Evolutionary conservation across 495 filamentous ascomycete genomes (phyloP).

Genomic region (Penicillium soppii): DNA sequence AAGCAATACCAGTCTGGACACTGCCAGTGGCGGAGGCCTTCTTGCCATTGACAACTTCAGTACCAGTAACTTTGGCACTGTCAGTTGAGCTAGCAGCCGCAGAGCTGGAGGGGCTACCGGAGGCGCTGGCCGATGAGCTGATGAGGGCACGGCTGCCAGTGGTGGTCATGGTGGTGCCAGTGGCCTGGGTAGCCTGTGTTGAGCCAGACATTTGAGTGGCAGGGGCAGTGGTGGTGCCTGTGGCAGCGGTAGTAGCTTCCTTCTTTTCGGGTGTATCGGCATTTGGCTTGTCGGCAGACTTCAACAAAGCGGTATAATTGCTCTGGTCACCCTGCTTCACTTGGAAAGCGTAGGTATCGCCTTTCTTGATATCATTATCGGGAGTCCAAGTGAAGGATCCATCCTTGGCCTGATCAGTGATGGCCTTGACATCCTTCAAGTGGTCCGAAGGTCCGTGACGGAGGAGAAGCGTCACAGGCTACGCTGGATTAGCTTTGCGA

Average conservation of each 20-base stretch:
- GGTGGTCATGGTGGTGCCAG: not conserved
- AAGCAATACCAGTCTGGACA: slow-evolving; percentile 18
- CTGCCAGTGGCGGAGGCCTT: slow-evolving; percentile 11
- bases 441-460: slow-evolving; percentile 40
- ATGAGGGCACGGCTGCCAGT: slow-evolving; percentile 20
- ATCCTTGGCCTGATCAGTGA: slow-evolving; percentile 35
- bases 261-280: slow-evolving; percentile 14
- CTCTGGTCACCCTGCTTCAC: slow-evolving; percentile 39
- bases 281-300: slow-evolving; percentile 18
- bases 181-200: not conserved
- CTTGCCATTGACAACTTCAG: slow-evolving; percentile 9
- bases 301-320: slow-evolving; percentile 49
- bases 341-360: slow-evolving; percentile 46
- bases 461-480: slow-evolving; percentile 46
- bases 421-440: slow-evolving; percentile 39
- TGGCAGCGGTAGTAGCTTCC: slow-evolving; percentile 17
- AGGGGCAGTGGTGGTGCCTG: slow-evolving; percentile 1
- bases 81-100: slow-evolving; percentile 4
- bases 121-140: slow-evolving; percentile 11
- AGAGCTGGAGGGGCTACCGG: slow-evolving; percentile 16
- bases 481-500: slow-evolving; percentile 1
- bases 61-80: slow-evolving; percentile 5
- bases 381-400: slow-evolving; percentile 45
- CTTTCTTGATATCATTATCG: slow-evolving; percentile 32
- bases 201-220: slow-evolving; percentile 7